Evolutionary conservation across 805 yeast species (phyloP).

Genomic region (Kodamaea kakaduensis): DNA sequence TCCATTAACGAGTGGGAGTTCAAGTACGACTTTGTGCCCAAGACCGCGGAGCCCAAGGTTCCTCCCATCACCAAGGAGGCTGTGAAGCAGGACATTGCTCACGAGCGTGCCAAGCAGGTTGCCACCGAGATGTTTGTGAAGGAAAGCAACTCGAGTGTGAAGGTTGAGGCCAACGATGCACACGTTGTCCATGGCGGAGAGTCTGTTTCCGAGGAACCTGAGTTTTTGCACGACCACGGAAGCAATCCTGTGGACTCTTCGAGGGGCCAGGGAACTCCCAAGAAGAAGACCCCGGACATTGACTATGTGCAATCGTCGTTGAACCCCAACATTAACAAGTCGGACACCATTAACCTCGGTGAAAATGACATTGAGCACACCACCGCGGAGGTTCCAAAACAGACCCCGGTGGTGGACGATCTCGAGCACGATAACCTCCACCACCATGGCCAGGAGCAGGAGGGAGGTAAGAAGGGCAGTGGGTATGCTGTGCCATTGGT

Average conservation of each 20-base stretch:
- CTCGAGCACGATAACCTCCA: constrained; percentile 31
- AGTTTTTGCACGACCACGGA: constrained; percentile 36
- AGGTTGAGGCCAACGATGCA: constrained; percentile 44
- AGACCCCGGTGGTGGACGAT: constrained; percentile 33
- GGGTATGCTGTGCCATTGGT: constrained; percentile 19
- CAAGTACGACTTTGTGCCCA: constrained; percentile 44
- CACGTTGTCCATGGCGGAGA: constrained; percentile 43
- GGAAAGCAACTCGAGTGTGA: constrained; percentile 33
- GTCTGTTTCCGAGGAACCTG: constrained; percentile 34
- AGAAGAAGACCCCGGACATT: constrained; percentile 32
- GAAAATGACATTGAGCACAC: constrained; percentile 35
- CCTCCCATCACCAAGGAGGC: constrained; percentile 47
- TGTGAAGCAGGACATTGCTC: constrained; percentile 46
- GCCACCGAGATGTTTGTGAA: constrained; percentile 34
- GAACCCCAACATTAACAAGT: constrained; percentile 38
- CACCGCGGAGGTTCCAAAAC: constrained; percentile 25
- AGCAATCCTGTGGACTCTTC: constrained; percentile 35
- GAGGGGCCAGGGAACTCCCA: constrained; percentile 7
- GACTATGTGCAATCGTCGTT: constrained; percentile 40
- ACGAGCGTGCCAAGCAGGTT: constrained; percentile 34
- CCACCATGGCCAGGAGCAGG: constrained; percentile 9
- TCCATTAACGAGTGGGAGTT: constrained; percentile 49
- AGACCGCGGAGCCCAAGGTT: constrained; percentile 36
- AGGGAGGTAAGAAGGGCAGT: constrained; percentile 4
- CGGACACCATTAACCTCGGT: constrained; percentile 34